These are phyloP conservation scores for Euclidium syriacum DNA, from an alignment of 345 rosid species.

Conservation along the genomic window DNA sequence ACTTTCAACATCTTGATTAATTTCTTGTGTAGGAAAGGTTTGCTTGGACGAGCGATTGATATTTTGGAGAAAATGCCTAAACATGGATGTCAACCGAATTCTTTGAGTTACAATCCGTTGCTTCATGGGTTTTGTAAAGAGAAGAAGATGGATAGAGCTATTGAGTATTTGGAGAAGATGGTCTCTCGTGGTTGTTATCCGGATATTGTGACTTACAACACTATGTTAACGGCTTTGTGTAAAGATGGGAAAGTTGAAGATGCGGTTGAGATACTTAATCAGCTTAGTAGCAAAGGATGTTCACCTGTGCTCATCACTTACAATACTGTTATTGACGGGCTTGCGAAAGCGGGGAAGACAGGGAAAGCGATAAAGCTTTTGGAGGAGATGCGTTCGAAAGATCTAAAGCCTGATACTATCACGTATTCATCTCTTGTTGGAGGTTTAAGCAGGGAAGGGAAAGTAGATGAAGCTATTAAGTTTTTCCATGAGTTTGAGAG, in stretches of 20 bases:
- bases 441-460: constrained; percentile 80
- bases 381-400: constrained; percentile 69
- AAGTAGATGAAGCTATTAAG: constrained; percentile 68
- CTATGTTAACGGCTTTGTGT: constrained; percentile 73
- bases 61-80: constrained; percentile 80
- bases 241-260: constrained; percentile 81
- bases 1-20: constrained; percentile 88
- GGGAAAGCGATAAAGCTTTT: constrained; percentile 59
- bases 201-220: constrained; percentile 87
- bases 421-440: constrained; percentile 78
- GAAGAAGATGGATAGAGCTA: constrained; percentile 80
- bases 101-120: constrained; percentile 72
- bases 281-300: constrained; percentile 71
- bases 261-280: constrained; percentile 85
- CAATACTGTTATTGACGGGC: constrained; percentile 81
- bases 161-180: constrained; percentile 79
- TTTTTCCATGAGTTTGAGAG: constrained; percentile 70
- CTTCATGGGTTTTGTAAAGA: constrained; percentile 88
- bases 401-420: constrained; percentile 67
- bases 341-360: constrained; percentile 76
- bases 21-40: constrained; percentile 77
- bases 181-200: constrained; percentile 86
- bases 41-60: constrained; percentile 73
- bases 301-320: constrained; percentile 75
- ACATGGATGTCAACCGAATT: constrained; percentile 76